These are phyloP conservation scores for Cymbidium sinense DNA, from an alignment of 106 monocot species.

Conservation along the genomic window DNA sequence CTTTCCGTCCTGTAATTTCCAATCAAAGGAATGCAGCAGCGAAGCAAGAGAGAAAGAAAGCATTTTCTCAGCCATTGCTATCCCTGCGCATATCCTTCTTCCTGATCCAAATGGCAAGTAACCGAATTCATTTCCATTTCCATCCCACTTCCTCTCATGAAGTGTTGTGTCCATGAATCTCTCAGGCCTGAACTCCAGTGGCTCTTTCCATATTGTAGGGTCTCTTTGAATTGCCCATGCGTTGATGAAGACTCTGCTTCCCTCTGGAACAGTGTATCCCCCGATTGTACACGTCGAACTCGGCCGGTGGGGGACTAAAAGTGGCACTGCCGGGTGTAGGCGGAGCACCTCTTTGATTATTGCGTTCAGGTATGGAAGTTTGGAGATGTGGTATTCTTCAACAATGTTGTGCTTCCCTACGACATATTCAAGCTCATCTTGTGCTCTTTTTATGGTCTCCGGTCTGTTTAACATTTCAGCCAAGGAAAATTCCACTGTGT, in stretches of 20 bases:
- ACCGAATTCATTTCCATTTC: slow-evolving; percentile 16
- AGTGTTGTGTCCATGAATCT: slow-evolving; percentile 10
- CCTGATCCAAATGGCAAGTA: slow-evolving; percentile 38
- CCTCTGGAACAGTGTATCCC: slow-evolving; percentile 17
- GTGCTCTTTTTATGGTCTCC: slow-evolving; percentile 10
- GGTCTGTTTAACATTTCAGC: slow-evolving; percentile 18
- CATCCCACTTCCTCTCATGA: neutral
- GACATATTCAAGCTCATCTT: slow-evolving; percentile 11
- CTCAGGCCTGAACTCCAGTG: slow-evolving; percentile 27
- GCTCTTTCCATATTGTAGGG: slow-evolving; percentile 16
- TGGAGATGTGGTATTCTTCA: slow-evolving; percentile 7
- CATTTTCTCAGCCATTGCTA: slow-evolving; percentile 37
- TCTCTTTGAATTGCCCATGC: slow-evolving; percentile 31
- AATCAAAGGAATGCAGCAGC: slow-evolving; percentile 38
- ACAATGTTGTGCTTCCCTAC: slow-evolving; percentile 11
- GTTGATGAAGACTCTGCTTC: slow-evolving; percentile 20
- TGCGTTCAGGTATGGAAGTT: slow-evolving; percentile 2
- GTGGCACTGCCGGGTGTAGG: slow-evolving; percentile 9
- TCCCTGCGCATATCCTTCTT: slow-evolving; percentile 43
- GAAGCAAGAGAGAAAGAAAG: slow-evolving; percentile 10
- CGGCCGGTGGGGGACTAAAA: slow-evolving; percentile 21
- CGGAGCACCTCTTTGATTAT: slow-evolving; percentile 16
- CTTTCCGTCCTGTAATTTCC: slow-evolving; percentile 18
- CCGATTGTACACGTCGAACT: slow-evolving; percentile 9
- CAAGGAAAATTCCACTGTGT: slow-evolving; percentile 14